Evolutionary conservation across 306 rosid genomes (phyloP), one percentile per base, ranked within the genome.

Genomic region (Ceratonia siliqua): DNA sequence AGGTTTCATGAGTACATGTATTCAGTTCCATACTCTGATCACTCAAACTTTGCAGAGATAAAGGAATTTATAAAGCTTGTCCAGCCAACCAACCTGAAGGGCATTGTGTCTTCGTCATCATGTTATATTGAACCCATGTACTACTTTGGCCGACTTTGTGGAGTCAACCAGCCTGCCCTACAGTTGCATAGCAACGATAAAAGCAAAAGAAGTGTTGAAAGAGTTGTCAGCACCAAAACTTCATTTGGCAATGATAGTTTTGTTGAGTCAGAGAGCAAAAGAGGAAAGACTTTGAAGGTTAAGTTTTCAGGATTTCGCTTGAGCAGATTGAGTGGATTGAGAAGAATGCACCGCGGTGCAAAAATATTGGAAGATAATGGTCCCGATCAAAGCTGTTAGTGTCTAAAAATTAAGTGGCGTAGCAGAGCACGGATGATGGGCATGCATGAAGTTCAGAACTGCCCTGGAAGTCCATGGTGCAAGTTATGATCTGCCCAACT

Each of bases 21-120:
- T 62, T 54, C 91, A 18, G 96, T 90, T 58, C 82, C 90, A 8
- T 90, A 90, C 79, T 90, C 96, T 33, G 91, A 90, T 75, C 96
- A 90, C 82, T 84, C 96, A 8, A 77, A 85, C 72, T 90, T 71
- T 77, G 48, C 58, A 5, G 96, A 90, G 88, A 46, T 85, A 32
- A 76, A 64, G 81, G 89, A 78, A 35, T 86, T 90, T 70, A 43
- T 90, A 45, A 88, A 87, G 85, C 83, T 88, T 81, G 84, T 90
- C 53, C 79, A 62, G 68, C 92, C 96, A 70, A 81, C 68, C 66
- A 79, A 62, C 77, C 73, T 90, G 61, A 86, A 78, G 78, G 91
- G 96, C 58, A 88, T 85, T 21, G 96, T 90, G 32, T 81, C 90
- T 72, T 78, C 85, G 1, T 86, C 96, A 13, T 74, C 85, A 39